A percentile compares a stretch with the other conserved stretches of the same genome.
These are phyloP conservation scores for Trichomonas vaginalis DNA, from an alignment of 208 protist species.

Conservation along the genomic window DNA sequence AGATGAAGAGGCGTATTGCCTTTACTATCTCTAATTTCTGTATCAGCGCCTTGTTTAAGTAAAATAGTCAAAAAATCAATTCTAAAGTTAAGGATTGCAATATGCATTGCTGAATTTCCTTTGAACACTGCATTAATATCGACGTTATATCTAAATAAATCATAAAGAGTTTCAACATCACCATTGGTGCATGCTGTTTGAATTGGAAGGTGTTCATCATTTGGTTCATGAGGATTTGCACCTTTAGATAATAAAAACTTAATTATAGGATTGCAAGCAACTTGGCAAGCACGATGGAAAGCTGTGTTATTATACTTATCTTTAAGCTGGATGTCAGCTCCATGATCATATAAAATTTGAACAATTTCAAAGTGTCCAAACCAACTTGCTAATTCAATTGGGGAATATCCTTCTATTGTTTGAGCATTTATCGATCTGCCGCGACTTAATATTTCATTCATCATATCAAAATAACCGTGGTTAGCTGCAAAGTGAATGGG, in stretches of 20 bases:
- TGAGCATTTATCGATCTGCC: not conserved
- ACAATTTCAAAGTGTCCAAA: not conserved
- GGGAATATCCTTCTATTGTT: not conserved
- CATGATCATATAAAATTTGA: not conserved
- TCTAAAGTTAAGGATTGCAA: not conserved
- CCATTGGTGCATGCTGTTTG: not conserved
- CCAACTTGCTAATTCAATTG: not conserved
- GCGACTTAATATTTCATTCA: not conserved
- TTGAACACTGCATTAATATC: not conserved
- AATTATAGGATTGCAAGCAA: not conserved
- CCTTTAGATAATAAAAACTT: not conserved
- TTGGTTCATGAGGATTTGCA: not conserved
- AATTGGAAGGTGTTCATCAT: not conserved
- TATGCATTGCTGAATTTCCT: not conserved
- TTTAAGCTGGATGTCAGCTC: not conserved
- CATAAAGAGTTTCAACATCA: not conserved
- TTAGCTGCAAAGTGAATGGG: not conserved
- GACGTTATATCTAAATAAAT: not conserved
- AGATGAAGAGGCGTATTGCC: not conserved
- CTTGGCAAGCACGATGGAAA: not conserved
- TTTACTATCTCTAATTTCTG: not conserved
- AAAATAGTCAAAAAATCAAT: not conserved
- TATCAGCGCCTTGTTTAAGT: not conserved
- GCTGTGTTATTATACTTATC: not conserved
- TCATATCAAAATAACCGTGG: not conserved